Evolutionary conservation across 768 basidiomycete species (phyloP), one percentile per base, ranked within the genome.

Genomic region (Sarcodon sp.): DNA sequence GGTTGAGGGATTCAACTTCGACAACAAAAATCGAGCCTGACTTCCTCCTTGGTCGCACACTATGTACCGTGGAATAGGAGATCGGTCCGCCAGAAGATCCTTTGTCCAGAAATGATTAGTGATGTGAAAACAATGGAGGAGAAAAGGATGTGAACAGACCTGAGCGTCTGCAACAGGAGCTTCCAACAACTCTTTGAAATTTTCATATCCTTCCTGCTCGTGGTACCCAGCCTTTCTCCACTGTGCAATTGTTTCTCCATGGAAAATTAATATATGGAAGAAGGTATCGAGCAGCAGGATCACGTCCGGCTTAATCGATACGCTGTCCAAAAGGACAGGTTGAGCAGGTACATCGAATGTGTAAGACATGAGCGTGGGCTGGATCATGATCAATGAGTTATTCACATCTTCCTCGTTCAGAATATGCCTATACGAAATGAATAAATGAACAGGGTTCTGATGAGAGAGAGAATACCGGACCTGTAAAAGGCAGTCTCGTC

Each of bases 241-340:
- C 62, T 92, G 86, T 0, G 96, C 93, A 44, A 99, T 76, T 16
- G 90, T 88, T 64, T 94, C 90, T 16, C 96, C 96, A 61, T 99
- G 96, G 84, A 96, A 98, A 64, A 99, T 98, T 57, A 98, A 83
- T 55, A 98, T 96, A 62, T 99, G 94, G 90, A 99, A 98, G 77
- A 94, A 99, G 2, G 94, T 98, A 60, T 99, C 96, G 47, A 99
- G 83, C 8, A 99, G 77, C 32, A 99, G 80, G 59, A 99, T 83
- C 52, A 93, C 90, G 58, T 98, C 96, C 39, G 87, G 87, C 64
- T 94, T 92, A 68, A 98, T 97, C 44, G 94, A 98, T 41, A 99
- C 83, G 46, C 89, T 93, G 69, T 99, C 96, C 33, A 99, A 80
- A 15, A 99, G 72, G 33, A 98, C 94, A 13, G 96, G 96, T 56